Base-by-base conservation (phyloP, 169 alveolate species). In the Plasmodium malariae region DNA sequence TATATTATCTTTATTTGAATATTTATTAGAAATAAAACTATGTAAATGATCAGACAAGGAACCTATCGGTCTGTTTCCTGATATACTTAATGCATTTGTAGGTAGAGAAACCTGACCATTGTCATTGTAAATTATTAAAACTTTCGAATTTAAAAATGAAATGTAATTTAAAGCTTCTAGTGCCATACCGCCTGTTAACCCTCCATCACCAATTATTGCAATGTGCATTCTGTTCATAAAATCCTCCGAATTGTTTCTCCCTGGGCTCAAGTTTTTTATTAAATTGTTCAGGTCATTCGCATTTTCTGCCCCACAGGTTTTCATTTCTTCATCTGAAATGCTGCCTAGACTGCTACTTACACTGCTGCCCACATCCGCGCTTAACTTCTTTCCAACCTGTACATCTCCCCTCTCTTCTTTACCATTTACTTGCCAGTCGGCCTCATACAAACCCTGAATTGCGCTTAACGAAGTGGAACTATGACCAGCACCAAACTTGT, bases 111-210 rank as follows among this genome's bases (percentile, higher is more conserved):
- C 94, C 67, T 95, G 97, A 32, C 94, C 96, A 73, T 96, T 96
- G 88, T 96, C 98, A 73, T 96, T 96, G 67, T 95, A 93, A 43
- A 96, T 93, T 14, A 96, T 94, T 70, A 96, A 72, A 49, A 96
- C 71, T 54, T 95, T 95, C 21, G 96, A 92, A 68, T 95, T 94
- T 87, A 96, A 60, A 71, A 80, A 88, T 7, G 96, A 94, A 26
- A 93, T 88, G 67, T 94, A 94, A 80, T 95, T 95, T 65, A 96
- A 80, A 0, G 97, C 97, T 88, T 96, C 98, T 76, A 93, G 91
- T 17, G 98, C 98, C 97, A 95, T 93, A 5, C 98, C 98, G 7
- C 97, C 98, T 2, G 98, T 95, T 83, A 96, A 37, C 7, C 97
- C 96, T 1, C 98, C 98, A 88, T 96, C 98, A 0, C 98, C 98